Conservation (phyloP, 2,329 filamentous ascomycete genomes). For the Pleurostoma richardsiae region DNA sequence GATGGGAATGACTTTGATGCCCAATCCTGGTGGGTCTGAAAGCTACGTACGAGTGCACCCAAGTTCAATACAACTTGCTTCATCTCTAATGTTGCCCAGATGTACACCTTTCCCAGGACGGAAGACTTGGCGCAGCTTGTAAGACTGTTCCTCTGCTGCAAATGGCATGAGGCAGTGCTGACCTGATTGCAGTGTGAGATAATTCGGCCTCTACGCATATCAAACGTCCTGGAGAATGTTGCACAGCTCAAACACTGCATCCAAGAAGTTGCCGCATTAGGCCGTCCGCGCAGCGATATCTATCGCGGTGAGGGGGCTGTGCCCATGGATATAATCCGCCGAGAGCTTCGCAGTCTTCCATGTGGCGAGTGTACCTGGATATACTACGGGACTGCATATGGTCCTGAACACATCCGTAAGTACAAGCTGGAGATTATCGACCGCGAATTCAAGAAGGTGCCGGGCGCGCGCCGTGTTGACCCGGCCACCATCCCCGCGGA, state of each 20-base stretch:
- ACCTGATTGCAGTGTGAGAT: slow-evolving; percentile 12
- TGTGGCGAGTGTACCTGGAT: slow-evolving; percentile 26
- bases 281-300: slow-evolving; percentile 24
- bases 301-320: slow-evolving; percentile 14
- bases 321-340: slow-evolving; percentile 16
- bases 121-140: too few species aligned
- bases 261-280: slow-evolving; percentile 26
- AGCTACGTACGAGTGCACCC: slow-evolving; percentile 4
- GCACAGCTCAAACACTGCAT: slow-evolving; percentile 19
- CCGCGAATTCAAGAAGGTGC: slow-evolving; percentile 21
- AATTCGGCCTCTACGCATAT: too few species aligned
- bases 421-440: slow-evolving; percentile 27
- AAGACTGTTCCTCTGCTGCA: too few species aligned
- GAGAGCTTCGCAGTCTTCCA: slow-evolving; percentile 22
- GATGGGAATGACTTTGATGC: slow-evolving; percentile 48
- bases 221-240: slow-evolving; percentile 19
- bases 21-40: slow-evolving; percentile 43
- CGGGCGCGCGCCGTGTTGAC: slow-evolving; percentile 22
- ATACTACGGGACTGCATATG: slow-evolving; percentile 28
- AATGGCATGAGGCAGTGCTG: too few species aligned
- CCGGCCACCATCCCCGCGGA: slow-evolving; percentile 9
- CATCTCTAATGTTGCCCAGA: slow-evolving; percentile 22
- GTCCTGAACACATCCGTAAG: slow-evolving; percentile 18
- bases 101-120: slow-evolving; percentile 28
- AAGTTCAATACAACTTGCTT: slow-evolving; percentile 7